phyloP scores from a whole-genome alignment of 345 rosid species.

The Salix koriyanagi region DNA sequence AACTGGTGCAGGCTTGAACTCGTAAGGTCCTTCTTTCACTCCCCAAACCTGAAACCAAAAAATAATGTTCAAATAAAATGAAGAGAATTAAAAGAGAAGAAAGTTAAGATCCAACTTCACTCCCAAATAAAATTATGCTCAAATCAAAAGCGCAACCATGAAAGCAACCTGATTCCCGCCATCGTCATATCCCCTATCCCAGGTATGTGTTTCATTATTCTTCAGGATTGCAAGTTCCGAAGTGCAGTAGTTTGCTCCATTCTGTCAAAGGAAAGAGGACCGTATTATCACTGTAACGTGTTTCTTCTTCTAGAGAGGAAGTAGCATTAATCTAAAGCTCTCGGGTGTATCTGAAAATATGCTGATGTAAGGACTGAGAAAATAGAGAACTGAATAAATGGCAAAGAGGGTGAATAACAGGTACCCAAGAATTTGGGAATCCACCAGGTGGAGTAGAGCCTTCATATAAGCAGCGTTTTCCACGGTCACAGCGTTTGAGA shows the following conservation, averaged over 20 bases:
- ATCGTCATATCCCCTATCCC: constrained; percentile 90
- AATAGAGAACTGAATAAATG: neutral
- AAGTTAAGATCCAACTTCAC: neutral
- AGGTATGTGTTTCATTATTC: constrained; percentile 78
- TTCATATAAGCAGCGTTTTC: constrained; percentile 76
- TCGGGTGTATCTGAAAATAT: neutral
- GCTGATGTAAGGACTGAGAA: neutral
- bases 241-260: constrained; percentile 69
- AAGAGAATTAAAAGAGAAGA: neutral
- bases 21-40: constrained; percentile 66
- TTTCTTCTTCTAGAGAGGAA: neutral
- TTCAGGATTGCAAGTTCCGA: constrained; percentile 77
- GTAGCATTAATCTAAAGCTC: neutral
- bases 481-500: constrained; percentile 73
- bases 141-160: neutral
- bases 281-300: neutral
- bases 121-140: neutral
- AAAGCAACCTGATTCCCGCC: constrained; percentile 64
- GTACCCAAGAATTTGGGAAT: constrained; percentile 86
- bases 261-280: constrained; percentile 30
- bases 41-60: constrained; percentile 71
- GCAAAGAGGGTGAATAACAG: constrained; percentile 1
- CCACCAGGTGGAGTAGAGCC: constrained; percentile 80
- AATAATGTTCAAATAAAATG: neutral
- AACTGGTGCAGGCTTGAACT: constrained; percentile 71